phyloP scores from a whole-genome alignment of 2,329 filamentous ascomycete genomes.

The Xylariales sp. region DNA sequence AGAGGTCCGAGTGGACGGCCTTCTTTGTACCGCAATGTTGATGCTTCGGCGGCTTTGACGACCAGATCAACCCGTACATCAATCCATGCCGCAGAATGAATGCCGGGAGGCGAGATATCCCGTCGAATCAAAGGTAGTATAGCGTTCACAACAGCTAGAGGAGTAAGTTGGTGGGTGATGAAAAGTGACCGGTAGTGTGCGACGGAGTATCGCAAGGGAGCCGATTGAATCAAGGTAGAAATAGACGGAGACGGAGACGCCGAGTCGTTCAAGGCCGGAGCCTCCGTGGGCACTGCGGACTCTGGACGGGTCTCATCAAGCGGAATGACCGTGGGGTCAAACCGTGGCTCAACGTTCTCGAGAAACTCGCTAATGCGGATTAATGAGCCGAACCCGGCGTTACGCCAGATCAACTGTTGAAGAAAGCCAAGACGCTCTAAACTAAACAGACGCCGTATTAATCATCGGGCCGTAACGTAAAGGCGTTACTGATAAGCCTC shows the following conservation, averaged over 20 bases:
- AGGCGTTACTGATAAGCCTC: neutral
- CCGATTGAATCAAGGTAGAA: slow-evolving; percentile 6
- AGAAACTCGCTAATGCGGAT: slow-evolving; percentile 18
- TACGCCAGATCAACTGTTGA: slow-evolving; percentile 7
- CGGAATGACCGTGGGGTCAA: slow-evolving; percentile 25
- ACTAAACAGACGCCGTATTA: slow-evolving; percentile 6
- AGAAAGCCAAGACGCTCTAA: slow-evolving; percentile 23
- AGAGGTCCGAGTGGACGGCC: slow-evolving; percentile 70
- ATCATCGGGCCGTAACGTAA: neutral
- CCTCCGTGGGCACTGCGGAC: slow-evolving; percentile 3
- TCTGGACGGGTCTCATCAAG: slow-evolving; percentile 7
- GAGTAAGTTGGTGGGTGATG: slow-evolving; percentile 58
- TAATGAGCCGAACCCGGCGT: slow-evolving; percentile 20
- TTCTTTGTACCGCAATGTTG: slow-evolving; percentile 61
- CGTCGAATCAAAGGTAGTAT: slow-evolving; percentile 59
- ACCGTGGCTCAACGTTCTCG: slow-evolving; percentile 25
- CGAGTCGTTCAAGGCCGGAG: neutral
- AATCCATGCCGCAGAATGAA: slow-evolving; percentile 59
- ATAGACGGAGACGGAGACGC: slow-evolving; percentile 8
- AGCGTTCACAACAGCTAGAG: slow-evolving; percentile 57
- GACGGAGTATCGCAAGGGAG: slow-evolving; percentile 50
- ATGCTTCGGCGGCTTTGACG: slow-evolving; percentile 58
- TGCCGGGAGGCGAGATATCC: slow-evolving; percentile 46
- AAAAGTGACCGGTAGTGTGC: slow-evolving; percentile 59
- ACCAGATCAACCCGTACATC: slow-evolving; percentile 55